A percentile compares a stretch with the other conserved stretches of the same genome.
Conservation (phyloP, 2,329 filamentous ascomycete genomes). For the Ascochyta fabae region DNA sequence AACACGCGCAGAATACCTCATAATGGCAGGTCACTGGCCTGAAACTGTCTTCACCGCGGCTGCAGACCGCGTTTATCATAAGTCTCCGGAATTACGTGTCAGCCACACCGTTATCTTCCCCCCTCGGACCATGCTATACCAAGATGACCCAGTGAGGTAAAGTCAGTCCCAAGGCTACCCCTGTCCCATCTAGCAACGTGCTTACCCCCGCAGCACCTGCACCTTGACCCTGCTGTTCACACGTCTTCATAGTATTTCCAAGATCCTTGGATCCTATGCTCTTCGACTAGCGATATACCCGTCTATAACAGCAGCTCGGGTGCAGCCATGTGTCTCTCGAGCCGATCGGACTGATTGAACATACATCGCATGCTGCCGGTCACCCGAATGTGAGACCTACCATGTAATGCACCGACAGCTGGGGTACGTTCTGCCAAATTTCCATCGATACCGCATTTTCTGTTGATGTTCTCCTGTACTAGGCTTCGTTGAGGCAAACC, state of each 20-base stretch:
- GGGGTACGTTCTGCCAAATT: neutral
- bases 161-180: slow-evolving; percentile 7
- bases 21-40: slow-evolving; percentile 1
- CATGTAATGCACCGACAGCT: neutral
- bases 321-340: neutral
- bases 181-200: slow-evolving; percentile 3
- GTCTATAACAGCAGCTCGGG: neutral
- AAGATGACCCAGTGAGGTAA: slow-evolving; percentile 10
- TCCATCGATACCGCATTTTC: neutral
- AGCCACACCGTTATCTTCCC: slow-evolving; percentile 26
- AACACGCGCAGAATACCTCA: neutral
- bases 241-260: neutral
- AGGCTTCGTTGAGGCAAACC: too few species aligned
- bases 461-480: too few species aligned
- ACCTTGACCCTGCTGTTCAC: slow-evolving; percentile 3
- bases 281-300: neutral
- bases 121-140: slow-evolving; percentile 11
- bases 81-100: slow-evolving; percentile 25
- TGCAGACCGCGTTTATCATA: slow-evolving; percentile 6
- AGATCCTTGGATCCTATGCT: neutral
- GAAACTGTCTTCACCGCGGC: neutral
- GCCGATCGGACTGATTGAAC: slow-evolving; percentile 7
- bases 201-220: slow-evolving; percentile 5
- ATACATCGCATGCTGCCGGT: neutral
- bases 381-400: neutral